A percentile compares a stretch with the other conserved stretches of the same genome.
Evolutionary conservation across 1,284 basidiomycete species (phyloP).

Genomic region (Heliocybe sulcata): DNA sequence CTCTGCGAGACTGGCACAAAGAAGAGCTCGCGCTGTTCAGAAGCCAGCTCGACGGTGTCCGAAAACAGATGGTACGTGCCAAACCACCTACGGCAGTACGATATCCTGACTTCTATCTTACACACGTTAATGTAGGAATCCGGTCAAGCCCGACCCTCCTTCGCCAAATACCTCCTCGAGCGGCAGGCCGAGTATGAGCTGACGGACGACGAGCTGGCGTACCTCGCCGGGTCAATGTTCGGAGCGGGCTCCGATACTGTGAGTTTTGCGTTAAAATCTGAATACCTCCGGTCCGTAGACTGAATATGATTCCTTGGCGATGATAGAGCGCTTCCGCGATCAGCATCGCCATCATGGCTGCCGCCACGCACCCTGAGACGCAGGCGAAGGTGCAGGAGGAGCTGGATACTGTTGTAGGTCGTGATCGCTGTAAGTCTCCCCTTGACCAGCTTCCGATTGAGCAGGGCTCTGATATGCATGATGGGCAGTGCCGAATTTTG

Average conservation of each 20-base stretch:
- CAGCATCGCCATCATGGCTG: slow-evolving; percentile 51
- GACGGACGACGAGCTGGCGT: slow-evolving; percentile 47
- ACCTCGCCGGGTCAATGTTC: slow-evolving; percentile 55
- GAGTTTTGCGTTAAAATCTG: not conserved
- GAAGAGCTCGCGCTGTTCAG: slow-evolving; percentile 19
- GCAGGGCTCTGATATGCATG: not conserved
- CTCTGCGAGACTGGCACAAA: slow-evolving; percentile 13
- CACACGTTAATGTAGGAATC: no score
- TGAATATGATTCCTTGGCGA: no score
- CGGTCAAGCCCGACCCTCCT: slow-evolving; percentile 37
- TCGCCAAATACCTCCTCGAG: slow-evolving; percentile 50
- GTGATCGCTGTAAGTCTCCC: slow-evolving; percentile 32
- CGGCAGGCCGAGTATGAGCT: slow-evolving; percentile 41
- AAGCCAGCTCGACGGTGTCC: slow-evolving; percentile 9
- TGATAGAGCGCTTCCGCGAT: slow-evolving; percentile 48
- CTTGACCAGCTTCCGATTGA: not conserved
- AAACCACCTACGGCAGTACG: no score
- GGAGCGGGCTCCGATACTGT: slow-evolving; percentile 62
- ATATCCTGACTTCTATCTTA: no score
- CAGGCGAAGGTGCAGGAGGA: slow-evolving; percentile 52
- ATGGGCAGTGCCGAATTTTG: slow-evolving; percentile 38
- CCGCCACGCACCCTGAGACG: slow-evolving; percentile 50
- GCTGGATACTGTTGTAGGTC: slow-evolving; percentile 51
- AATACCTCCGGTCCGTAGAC: no score
- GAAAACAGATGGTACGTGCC: slow-evolving; percentile 7